Evolutionary conservation across 1,139 yeast species (phyloP).

Genomic region (Suhomyces bribrorum): DNA sequence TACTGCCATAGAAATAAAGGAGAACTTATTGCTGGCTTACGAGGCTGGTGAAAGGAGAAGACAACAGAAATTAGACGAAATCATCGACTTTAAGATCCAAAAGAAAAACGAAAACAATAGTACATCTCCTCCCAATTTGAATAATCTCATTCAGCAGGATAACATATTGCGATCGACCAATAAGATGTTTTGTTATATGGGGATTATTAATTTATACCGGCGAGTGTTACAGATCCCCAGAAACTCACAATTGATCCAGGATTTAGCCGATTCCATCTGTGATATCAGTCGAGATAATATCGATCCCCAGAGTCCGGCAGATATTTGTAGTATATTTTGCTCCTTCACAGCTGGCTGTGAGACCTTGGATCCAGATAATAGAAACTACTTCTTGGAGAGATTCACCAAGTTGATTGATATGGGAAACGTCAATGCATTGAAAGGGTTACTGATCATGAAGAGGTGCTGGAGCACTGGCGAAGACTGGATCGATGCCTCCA

Average conservation of each 20-base stretch:
- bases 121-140: constrained; percentile 20
- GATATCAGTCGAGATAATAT: constrained; percentile 36
- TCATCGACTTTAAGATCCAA: constrained; percentile 23
- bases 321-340: constrained; percentile 56
- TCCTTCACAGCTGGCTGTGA: constrained; percentile 65
- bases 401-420: constrained; percentile 37
- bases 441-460: constrained; percentile 50
- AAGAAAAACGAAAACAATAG: constrained; percentile 10
- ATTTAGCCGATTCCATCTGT: constrained; percentile 46
- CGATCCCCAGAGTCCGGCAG: constrained; percentile 51
- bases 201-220: constrained; percentile 57
- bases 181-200: constrained; percentile 54
- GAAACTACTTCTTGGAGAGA: constrained; percentile 40
- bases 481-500: constrained; percentile 58
- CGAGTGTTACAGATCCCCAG: constrained; percentile 53
- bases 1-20: constrained; percentile 51
- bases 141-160: constrained; percentile 34
- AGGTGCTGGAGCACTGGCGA: constrained; percentile 59
- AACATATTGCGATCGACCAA: constrained; percentile 53
- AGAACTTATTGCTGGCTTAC: constrained; percentile 31
- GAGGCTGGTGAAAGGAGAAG: constrained; percentile 38
- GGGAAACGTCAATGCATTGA: constrained; percentile 53
- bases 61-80: constrained; percentile 32
- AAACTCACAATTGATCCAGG: constrained; percentile 46
- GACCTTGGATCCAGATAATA: constrained; percentile 34